Evolutionary conservation across 2,329 filamentous ascomycete species (phyloP), one percentile per base, ranked within the genome.

Genomic region (Ampelomyces quisqualis): DNA sequence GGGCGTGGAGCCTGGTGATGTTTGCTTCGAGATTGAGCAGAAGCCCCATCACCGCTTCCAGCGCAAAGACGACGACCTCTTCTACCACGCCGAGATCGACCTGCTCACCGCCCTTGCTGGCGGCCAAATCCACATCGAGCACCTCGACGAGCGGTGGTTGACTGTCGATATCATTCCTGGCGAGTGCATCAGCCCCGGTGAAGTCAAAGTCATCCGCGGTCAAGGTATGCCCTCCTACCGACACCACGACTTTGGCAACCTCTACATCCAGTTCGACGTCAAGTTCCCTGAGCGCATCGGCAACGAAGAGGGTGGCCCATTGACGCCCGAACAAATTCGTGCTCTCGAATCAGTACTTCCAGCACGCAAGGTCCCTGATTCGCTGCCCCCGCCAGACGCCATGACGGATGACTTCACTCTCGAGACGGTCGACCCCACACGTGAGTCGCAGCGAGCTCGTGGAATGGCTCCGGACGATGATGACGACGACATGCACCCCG

Each of bases 21-120:
- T 98, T 43, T 86, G 96, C 49, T 98, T 98, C 67, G 90, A 97
- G 75, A 97, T 98, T 53, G 91, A 97, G 73, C 90, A 97, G 78
- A 98, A 98, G 81, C 90, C 90, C n/a, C 93, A 98, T 71, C 53
- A 85, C 19, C 85, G 93, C 51, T 98, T 98, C 79, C 90, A 91
- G 67, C 87, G 93, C 59, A 95, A 93, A 71, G 90, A 94, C 20
- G 93, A 98, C 66, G 91, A 98, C 62, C 79, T 98, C 13, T 88
- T 96, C 68, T 97, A 91, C 77, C 86, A 93, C 49, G 89, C 88
- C 57, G 89, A 97, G 53, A 95, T 98, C 53, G 93, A 98, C 63
- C 84, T 98, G 30, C 83, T 97, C 47, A 98, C 91, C 24, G 93
- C 93, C 22, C 78, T 98, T 57, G 93, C 88, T 47, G 93, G 94